These are phyloP conservation scores for Dipodascopsis uninucleata DNA, from an alignment of 805 yeast genomes.

Conservation along the genomic window DNA sequence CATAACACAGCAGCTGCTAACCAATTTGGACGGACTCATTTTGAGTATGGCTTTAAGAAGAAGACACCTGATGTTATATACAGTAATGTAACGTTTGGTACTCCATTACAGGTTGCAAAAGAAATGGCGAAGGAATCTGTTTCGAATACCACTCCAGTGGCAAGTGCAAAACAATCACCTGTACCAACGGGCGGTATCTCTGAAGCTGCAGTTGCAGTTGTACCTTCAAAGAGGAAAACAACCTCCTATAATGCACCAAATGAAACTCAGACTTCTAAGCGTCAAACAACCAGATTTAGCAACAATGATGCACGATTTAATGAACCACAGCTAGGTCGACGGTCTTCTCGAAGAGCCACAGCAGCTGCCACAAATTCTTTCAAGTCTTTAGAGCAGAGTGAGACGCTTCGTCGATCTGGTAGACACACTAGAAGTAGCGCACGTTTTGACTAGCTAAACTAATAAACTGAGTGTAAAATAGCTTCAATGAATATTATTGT, in stretches of 20 bases:
- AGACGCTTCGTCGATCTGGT: conserved; percentile 4
- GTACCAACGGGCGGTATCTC: not conserved
- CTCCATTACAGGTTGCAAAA: conserved; percentile 12
- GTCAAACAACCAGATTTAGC: not conserved
- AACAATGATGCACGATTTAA: not conserved
- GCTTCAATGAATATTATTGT: too few relatives aligned
- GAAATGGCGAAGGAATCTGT: too few relatives aligned
- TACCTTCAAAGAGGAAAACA: not conserved
- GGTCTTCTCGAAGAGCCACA: not conserved
- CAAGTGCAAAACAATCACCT: conserved; percentile 5
- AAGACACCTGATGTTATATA: conserved; percentile 12
- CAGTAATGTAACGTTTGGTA: conserved; percentile 8
- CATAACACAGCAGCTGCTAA: conserved; percentile 14
- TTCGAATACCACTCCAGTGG: conserved; percentile 4
- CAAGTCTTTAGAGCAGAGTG: not conserved
- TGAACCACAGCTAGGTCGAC: not conserved
- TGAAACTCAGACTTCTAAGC: not conserved
- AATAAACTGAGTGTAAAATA: not conserved
- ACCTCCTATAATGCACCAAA: not conserved
- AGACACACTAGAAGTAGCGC: conserved; percentile 4
- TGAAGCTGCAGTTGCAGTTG: conserved; percentile 5
- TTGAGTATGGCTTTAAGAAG: conserved; percentile 14
- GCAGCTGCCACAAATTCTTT: not conserved
- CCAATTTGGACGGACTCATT: conserved; percentile 19
- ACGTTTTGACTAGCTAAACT: conserved; percentile 1